Base-by-base conservation (phyloP, 2,329 filamentous ascomycete genomes). In the Venturia asperata region DNA sequence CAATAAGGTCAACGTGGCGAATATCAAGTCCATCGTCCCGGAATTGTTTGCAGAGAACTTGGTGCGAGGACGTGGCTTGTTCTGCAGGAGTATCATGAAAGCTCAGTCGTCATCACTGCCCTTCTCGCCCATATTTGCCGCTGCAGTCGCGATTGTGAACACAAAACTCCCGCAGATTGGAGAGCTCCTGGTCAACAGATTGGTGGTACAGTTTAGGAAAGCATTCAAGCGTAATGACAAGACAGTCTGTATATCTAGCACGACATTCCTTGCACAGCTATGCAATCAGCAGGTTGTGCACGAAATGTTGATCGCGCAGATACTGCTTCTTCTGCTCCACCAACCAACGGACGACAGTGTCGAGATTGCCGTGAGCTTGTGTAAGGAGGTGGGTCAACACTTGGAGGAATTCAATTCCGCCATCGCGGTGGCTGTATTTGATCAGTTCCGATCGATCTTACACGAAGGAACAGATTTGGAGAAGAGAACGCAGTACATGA, bases 401-500 rank as follows among this genome's bases (percentile, higher is more conserved):
- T 76, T 99, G 69, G 93, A 97, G 74, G 92, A 97, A 74, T 96
- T 97, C 92, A 95, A 91, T 73, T 84, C 87, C 1, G 84, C 90
- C 13, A 96, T 97, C 71, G 87, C 92, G 39, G 85, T 93, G 69
- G 90, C 89, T 30, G 91, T 99, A 9, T 99, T 96, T 73, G 94
- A 99, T 72, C 92, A 96, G 75, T 96, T 99, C 80, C 83, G 94
- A 70, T 93, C 89, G 71, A 97, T 97, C 68, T 80, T 99, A 10
- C 93, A 99, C 78, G 94, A 99, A 76, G 92, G 92, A 5, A 66
- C 56, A 56, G 92, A 94, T 73, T 96, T 99, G 74, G 93, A 97
- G 74, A 97, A 96, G 81, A 85, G 94, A 69, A 92, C 93, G n/a
- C 94, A 99, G 78, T 99, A 97, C 77, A 96, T 96, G 90, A 93